These are phyloP conservation scores for Eucalyptus grandis DNA, from an alignment of 345 rosid species.

Conservation along the genomic window DNA sequence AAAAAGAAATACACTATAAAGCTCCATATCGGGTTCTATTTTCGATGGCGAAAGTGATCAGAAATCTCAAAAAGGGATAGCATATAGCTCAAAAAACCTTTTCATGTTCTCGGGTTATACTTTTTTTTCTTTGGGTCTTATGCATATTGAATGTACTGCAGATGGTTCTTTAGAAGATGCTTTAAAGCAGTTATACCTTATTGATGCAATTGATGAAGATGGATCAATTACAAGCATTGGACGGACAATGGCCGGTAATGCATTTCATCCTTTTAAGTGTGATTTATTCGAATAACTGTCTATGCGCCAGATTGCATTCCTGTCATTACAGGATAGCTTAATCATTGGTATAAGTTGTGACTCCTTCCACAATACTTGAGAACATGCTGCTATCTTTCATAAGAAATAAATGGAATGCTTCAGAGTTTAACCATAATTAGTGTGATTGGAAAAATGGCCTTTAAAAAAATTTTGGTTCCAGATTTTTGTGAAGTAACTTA, in stretches of 20 bases:
- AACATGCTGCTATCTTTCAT: background rate
- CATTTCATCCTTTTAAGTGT: background rate
- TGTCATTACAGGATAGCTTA: background rate
- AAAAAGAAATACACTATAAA: background rate
- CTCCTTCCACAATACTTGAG: background rate
- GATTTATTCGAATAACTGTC: background rate
- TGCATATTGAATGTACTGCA: constrained; percentile 22
- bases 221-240: constrained; percentile 82
- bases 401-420: background rate
- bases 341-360: background rate
- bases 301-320: background rate
- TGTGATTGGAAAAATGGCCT: background rate
- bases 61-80: background rate
- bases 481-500: background rate
- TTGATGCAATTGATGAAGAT: constrained; percentile 85
- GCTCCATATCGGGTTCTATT: background rate
- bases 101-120: background rate
- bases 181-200: constrained; percentile 75
- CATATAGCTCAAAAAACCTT: background rate
- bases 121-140: background rate
- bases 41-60: background rate
- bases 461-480: background rate
- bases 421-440: background rate
- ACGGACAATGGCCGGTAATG: constrained; percentile 80
- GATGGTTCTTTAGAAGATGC: constrained; percentile 88